A percentile compares a stretch with the other conserved stretches of the same genome.
Conservation (phyloP, 768 basidiomycete genomes). For the Amanita thiersii region DNA sequence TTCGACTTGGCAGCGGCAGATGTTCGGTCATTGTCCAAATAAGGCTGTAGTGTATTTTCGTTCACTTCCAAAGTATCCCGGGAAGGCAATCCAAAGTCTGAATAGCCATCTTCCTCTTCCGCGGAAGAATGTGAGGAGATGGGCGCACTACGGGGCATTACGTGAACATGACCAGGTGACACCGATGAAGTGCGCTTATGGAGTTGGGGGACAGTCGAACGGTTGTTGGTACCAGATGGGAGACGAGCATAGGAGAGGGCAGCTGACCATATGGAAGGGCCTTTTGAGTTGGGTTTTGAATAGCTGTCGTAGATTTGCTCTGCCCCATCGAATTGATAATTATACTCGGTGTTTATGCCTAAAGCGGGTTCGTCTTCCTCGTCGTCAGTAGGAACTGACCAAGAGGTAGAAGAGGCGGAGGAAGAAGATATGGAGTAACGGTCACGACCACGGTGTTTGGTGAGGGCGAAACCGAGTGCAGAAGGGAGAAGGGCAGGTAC, state of each 20-base stretch:
- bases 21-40: constrained; percentile 17
- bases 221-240: constrained; percentile 65
- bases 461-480: constrained; percentile 50
- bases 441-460: constrained; percentile 32
- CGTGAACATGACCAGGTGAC: constrained; percentile 26
- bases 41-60: constrained; percentile 20
- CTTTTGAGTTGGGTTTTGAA: constrained; percentile 32
- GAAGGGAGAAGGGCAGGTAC: constrained; percentile 63
- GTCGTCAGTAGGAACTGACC: constrained; percentile 58
- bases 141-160: constrained; percentile 35
- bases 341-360: constrained; percentile 24
- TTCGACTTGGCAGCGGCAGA: constrained; percentile 28
- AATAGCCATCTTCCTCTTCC: constrained; percentile 38
- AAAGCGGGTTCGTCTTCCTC: constrained; percentile 43
- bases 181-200: constrained; percentile 46
- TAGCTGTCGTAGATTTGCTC: constrained; percentile 31
- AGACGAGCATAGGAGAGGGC: constrained; percentile 60
- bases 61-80: constrained; percentile 26
- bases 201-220: constrained; percentile 48
- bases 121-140: constrained; percentile 29
- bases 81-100: constrained; percentile 30
- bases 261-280: constrained; percentile 28
- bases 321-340: constrained; percentile 26
- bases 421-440: constrained; percentile 55
- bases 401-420: constrained; percentile 55